phyloP scores from a whole-genome alignment of 371 early-diverging fungal genomes.

The Mucor mucedo region DNA sequence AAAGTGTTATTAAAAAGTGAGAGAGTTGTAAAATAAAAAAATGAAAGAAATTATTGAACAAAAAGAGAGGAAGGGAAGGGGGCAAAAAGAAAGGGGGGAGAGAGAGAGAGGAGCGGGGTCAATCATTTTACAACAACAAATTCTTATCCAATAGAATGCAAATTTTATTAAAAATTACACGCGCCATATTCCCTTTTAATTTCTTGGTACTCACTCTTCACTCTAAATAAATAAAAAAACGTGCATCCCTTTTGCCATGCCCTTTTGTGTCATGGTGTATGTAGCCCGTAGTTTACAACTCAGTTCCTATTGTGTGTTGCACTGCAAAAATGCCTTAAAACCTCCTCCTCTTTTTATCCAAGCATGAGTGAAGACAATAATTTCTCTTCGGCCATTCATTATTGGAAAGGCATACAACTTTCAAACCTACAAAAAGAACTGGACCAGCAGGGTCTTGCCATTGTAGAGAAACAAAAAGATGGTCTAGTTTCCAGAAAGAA shows the following conservation, averaged over 20 bases:
- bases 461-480: slow-evolving; percentile 88
- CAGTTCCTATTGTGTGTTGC: background rate
- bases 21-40: background rate
- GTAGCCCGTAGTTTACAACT: background rate
- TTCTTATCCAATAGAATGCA: background rate
- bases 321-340: background rate
- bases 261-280: too few species aligned
- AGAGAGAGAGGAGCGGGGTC: background rate
- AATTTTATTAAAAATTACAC: background rate
- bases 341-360: background rate
- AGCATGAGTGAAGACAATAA: slow-evolving; percentile 32
- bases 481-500: slow-evolving; percentile 77
- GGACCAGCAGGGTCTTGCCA: slow-evolving; percentile 77
- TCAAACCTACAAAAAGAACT: slow-evolving; percentile 70
- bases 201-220: background rate
- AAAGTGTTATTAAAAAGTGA: slow-evolving; percentile 6
- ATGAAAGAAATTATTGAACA: background rate
- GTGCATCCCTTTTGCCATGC: too few species aligned
- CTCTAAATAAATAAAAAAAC: background rate
- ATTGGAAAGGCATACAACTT: slow-evolving; percentile 72
- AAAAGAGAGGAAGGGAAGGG: background rate
- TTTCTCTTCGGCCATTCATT: slow-evolving; percentile 61
- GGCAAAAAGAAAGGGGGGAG: background rate
- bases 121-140: background rate
- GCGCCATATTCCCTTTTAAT: slow-evolving; percentile 6